Conservation (phyloP, 192 early-diverging fungal species). For the Coemansia asiatica region DNA sequence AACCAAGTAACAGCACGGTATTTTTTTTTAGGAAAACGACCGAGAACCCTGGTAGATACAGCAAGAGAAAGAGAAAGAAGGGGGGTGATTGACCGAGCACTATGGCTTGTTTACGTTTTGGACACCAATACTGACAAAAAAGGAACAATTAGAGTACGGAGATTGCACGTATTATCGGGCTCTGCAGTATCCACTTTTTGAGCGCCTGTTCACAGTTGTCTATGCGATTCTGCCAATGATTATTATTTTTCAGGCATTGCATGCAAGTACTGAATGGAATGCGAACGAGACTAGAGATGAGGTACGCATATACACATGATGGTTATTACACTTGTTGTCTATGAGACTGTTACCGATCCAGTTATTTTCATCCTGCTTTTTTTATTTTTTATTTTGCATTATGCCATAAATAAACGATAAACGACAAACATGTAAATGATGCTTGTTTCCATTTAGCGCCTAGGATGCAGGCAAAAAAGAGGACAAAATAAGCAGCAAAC, state of each 20-base stretch:
- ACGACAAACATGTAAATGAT: neutral
- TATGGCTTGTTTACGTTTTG: neutral
- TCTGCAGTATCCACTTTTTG: neutral
- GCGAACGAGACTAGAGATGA: neutral
- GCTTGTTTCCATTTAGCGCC: neutral
- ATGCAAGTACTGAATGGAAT: neutral
- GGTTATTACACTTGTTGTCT: no score
- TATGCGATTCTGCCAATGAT: neutral
- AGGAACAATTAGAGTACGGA: neutral
- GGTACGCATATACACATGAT: neutral
- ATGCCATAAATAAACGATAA: neutral
- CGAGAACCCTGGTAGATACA: neutral
- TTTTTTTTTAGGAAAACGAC: neutral
- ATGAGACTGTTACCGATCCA: neutral
- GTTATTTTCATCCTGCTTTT: neutral
- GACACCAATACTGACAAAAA: neutral
- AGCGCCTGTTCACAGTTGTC: neutral
- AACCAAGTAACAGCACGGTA: neutral
- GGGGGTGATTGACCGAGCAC: neutral
- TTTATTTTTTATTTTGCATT: neutral
- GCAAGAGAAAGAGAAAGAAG: neutral
- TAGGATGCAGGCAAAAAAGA: neutral
- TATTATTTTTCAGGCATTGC: neutral
- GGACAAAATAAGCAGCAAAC: neutral
- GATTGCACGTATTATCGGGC: neutral